These are phyloP conservation scores for Tillandsia fasciculata DNA, from an alignment of 176 grass and related monocot species.

Conservation along the genomic window DNA sequence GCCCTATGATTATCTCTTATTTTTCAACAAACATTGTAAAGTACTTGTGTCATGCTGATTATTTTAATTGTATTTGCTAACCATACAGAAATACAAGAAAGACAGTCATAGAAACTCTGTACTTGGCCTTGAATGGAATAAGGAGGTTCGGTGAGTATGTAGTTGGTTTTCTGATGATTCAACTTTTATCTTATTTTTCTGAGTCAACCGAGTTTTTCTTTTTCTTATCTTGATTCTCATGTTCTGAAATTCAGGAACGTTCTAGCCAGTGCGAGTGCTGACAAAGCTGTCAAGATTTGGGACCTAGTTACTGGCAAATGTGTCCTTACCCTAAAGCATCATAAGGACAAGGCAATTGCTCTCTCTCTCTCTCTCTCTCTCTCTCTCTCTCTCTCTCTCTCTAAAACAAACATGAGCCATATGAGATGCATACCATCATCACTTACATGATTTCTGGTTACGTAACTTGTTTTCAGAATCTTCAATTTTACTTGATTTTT, in stretches of 20 bases:
- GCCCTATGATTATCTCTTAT: too few relatives aligned
- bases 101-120: conserved; percentile 76
- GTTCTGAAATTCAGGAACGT: conserved; percentile 50
- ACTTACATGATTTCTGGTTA: too few relatives aligned
- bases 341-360: conserved; percentile 71
- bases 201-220: not conserved
- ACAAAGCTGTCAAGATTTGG: conserved; percentile 82
- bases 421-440: too few relatives aligned
- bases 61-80: not conserved
- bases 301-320: conserved; percentile 71
- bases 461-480: too few relatives aligned
- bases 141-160: conserved; percentile 71
- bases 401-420: too few relatives aligned
- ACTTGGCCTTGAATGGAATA: conserved; percentile 91
- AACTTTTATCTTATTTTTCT: not conserved
- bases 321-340: conserved; percentile 60
- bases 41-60: not conserved
- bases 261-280: conserved; percentile 90
- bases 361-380: conserved; percentile 17
- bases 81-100: conserved; percentile 48
- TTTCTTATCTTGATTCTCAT: not conserved
- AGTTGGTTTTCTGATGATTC: not conserved
- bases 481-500: too few relatives aligned
- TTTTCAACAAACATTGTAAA: too few relatives aligned
- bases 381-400: not conserved